Evolutionary conservation across 2,329 filamentous ascomycete genomes (phyloP).

Genomic region (Alternaria brassicicola): DNA sequence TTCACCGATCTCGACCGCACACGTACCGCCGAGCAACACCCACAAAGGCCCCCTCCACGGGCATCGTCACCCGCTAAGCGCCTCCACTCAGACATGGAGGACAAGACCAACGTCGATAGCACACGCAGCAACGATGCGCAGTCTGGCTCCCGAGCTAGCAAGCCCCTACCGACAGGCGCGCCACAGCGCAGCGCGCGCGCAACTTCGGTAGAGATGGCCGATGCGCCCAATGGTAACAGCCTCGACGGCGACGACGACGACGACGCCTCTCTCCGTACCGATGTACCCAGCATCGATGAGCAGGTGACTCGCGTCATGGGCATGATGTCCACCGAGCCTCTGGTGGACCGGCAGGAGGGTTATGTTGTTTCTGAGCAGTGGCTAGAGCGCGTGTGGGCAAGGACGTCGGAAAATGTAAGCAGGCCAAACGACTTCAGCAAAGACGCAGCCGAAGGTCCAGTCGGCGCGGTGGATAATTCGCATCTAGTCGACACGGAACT

Average conservation of each 20-base stretch:
- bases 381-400: constrained; percentile 61
- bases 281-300: constrained; percentile 57
- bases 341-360: constrained; percentile 71
- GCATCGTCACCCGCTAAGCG: constrained; percentile 63
- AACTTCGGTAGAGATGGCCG: constrained; percentile 54
- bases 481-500: constrained; percentile 62
- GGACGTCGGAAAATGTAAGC: constrained; percentile 40
- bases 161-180: constrained; percentile 22
- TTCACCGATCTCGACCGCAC: constrained; percentile 36
- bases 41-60: constrained; percentile 41
- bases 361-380: constrained; percentile 81
- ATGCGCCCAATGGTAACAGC: constrained; percentile 37
- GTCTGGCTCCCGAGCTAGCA: constrained; percentile 35
- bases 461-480: constrained; percentile 86
- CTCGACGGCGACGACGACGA: constrained; percentile 36
- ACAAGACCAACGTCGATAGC: constrained; percentile 19
- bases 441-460: constrained; percentile 64
- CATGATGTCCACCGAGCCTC: constrained; percentile 61
- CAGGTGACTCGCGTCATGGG: constrained; percentile 77
- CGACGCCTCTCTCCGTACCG: constrained; percentile 21
- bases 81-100: constrained; percentile 61
- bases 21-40: constrained; percentile 25
- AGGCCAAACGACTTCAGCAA: constrained; percentile 62
- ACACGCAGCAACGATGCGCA: constrained; percentile 27
- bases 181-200: constrained; percentile 41